These are phyloP conservation scores for Hirsutella thompsonii DNA, from an alignment of 2,329 filamentous ascomycete genomes.

Conservation along the genomic window DNA sequence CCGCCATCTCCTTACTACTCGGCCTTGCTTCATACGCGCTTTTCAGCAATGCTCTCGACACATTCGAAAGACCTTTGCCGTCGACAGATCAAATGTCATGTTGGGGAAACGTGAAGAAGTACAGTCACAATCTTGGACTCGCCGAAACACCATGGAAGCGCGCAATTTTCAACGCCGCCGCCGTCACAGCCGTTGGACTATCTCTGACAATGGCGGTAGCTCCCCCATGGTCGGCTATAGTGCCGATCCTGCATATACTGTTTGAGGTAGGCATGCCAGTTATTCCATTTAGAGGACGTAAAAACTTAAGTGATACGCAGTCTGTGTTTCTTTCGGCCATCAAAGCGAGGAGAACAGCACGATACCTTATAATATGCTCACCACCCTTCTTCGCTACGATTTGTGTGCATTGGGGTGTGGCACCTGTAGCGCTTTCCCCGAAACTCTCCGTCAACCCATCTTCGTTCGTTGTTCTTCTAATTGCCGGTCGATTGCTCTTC, in stretches of 20 bases:
- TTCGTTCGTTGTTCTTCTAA: background rate
- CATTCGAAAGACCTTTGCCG: no score
- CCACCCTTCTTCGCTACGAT: background rate
- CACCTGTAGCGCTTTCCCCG: background rate
- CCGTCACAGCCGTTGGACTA: no score
- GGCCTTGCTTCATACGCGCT: background rate
- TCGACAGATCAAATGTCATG: no score
- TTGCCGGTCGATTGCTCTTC: background rate
- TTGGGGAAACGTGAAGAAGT: no score
- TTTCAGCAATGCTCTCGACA: no score
- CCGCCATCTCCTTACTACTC: background rate
- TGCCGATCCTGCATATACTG: background rate
- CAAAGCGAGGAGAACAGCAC: background rate
- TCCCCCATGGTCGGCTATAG: no score
- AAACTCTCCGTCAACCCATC: background rate
- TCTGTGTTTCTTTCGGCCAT: background rate
- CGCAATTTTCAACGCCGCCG: no score
- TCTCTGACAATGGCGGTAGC: no score
- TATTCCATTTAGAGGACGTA: background rate
- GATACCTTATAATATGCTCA: background rate
- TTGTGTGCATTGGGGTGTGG: background rate
- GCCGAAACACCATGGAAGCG: no score
- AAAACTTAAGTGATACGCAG: background rate
- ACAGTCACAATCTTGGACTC: no score
- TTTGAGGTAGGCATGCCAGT: background rate